phyloP scores from a whole-genome alignment of 768 basidiomycete genomes.

The Hortiboletus campestris region DNA sequence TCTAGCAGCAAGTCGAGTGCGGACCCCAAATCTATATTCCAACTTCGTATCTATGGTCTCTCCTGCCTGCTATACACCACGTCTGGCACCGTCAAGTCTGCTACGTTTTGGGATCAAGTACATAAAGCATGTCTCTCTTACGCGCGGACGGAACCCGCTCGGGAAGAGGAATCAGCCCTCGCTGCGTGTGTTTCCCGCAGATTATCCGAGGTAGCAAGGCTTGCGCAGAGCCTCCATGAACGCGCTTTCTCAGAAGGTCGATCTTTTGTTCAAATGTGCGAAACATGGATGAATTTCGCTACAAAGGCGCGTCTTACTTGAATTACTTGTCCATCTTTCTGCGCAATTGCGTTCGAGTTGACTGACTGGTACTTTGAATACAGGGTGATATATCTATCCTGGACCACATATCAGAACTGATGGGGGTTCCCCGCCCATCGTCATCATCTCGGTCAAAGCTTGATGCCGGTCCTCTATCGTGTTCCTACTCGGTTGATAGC shows the following conservation, averaged over 20 bases:
- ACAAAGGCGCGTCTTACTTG: slow-evolving; percentile 46
- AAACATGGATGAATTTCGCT: slow-evolving; percentile 70
- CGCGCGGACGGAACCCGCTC: slow-evolving; percentile 15
- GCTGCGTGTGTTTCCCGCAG: slow-evolving; percentile 40
- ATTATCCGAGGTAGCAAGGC: slow-evolving; percentile 43
- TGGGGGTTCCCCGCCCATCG: slow-evolving; percentile 25
- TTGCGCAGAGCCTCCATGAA: slow-evolving; percentile 38
- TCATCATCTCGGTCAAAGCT: slow-evolving; percentile 1
- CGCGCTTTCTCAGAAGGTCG: slow-evolving; percentile 46
- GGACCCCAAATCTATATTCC: slow-evolving; percentile 30
- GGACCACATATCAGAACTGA: slow-evolving; percentile 45
- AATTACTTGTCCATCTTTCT: not conserved
- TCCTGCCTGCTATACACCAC: slow-evolving; percentile 49
- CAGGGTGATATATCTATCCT: slow-evolving; percentile 49
- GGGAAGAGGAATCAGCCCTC: slow-evolving; percentile 23
- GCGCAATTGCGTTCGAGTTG: not conserved
- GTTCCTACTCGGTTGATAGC: slow-evolving; percentile 17
- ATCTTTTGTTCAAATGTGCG: slow-evolving; percentile 62
- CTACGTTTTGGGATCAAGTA: slow-evolving; percentile 71
- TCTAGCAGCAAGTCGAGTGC: slow-evolving; percentile 15
- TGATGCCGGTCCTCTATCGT: not conserved
- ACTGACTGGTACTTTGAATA: not conserved
- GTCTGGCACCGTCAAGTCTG: slow-evolving; percentile 45
- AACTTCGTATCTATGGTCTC: slow-evolving; percentile 44
- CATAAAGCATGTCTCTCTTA: slow-evolving; percentile 45